Evolutionary conservation across 148 eudicot genomes (phyloP).

Genomic region (Chenopodium album): DNA sequence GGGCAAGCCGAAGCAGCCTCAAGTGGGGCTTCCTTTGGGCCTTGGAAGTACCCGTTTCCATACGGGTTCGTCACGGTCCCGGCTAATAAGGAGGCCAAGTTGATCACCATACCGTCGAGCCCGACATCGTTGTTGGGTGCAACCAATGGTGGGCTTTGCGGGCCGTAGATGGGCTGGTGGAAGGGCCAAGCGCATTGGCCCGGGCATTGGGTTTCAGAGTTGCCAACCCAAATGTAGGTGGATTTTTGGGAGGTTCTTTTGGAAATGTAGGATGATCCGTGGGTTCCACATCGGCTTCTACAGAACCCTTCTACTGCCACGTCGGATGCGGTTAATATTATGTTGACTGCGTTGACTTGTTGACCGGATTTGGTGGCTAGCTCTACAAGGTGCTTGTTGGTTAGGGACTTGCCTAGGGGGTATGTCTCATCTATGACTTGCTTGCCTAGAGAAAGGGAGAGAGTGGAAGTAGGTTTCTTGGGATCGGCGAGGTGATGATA

Average conservation of each 20-base stretch:
- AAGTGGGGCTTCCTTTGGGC: conserved; percentile 42
- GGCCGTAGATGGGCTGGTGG: conserved; percentile 68
- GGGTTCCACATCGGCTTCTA: conserved; percentile 44
- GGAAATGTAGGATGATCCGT: conserved; percentile 26
- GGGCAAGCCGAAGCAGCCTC: conserved; percentile 60
- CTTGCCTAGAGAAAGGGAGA: conserved; percentile 26
- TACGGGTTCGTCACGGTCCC: conserved; percentile 58
- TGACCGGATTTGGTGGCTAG: conserved; percentile 42
- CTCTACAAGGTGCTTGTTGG: conserved; percentile 32
- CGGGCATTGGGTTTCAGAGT: conserved; percentile 47
- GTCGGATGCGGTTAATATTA: conserved; percentile 51
- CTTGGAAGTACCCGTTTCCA: conserved; percentile 56
- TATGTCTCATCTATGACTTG: conserved; percentile 37
- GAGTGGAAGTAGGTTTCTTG: conserved; percentile 23
- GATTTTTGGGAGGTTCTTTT: conserved; percentile 11
- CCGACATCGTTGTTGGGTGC: conserved; percentile 59
- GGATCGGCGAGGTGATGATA: conserved; percentile 35
- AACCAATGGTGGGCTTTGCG: conserved; percentile 46
- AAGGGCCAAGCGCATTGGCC: conserved; percentile 59
- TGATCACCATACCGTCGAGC: conserved; percentile 54
- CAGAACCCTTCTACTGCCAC: conserved; percentile 52
- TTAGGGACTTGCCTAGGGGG: conserved; percentile 47
- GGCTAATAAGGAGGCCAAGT: conserved; percentile 42
- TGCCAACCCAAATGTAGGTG: conserved; percentile 60
- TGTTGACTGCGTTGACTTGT: conserved; percentile 39